Evolutionary conservation across 2,329 filamentous ascomycete genomes (phyloP).

Genomic region (Lachnellula hyalina): DNA sequence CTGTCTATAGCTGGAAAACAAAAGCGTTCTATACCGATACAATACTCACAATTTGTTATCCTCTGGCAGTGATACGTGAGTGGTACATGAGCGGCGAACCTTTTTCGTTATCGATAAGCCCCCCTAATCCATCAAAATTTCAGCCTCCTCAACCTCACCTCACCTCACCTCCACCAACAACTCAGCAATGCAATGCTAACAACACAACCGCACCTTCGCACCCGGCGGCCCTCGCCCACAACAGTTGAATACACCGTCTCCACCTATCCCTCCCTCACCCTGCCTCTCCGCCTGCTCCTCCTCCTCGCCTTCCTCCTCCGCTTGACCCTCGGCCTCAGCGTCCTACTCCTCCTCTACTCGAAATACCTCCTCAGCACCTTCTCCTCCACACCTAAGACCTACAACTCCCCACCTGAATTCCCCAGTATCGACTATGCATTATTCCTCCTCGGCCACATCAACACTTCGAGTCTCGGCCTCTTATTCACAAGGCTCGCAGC

Average conservation of each 20-base stretch:
- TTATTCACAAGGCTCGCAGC: constrained; percentile 31
- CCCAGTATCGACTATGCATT: constrained; percentile 22
- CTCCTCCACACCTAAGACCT: constrained; percentile 5
- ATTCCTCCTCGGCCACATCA: constrained; percentile 25
- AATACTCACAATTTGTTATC: too few species aligned
- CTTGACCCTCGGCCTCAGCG: constrained; percentile 35
- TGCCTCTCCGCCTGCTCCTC: constrained; percentile 43
- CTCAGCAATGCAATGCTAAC: constrained; percentile 50
- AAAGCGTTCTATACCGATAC: too few species aligned
- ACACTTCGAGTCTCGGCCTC: constrained; percentile 29
- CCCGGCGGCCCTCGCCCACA: constrained; percentile 70
- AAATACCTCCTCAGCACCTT: constrained; percentile 34
- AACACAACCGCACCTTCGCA: constrained; percentile 53
- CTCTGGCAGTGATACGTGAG: not conserved
- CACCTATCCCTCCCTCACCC: constrained; percentile 57
- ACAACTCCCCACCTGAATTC: constrained; percentile 2
- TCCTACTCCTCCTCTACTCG: constrained; percentile 46
- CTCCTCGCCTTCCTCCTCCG: constrained; percentile 39
- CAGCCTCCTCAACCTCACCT: constrained; percentile 1
- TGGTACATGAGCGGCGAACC: not conserved
- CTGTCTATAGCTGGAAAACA: too few species aligned
- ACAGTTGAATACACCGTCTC: constrained; percentile 92
- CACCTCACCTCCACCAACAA: not conserved
- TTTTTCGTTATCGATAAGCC: constrained; percentile 20
- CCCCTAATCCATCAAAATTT: not conserved